Evolutionary conservation across 805 yeast genomes (phyloP), one percentile per base, ranked within the genome.

Genomic region (Martiniozyma abietophila): DNA sequence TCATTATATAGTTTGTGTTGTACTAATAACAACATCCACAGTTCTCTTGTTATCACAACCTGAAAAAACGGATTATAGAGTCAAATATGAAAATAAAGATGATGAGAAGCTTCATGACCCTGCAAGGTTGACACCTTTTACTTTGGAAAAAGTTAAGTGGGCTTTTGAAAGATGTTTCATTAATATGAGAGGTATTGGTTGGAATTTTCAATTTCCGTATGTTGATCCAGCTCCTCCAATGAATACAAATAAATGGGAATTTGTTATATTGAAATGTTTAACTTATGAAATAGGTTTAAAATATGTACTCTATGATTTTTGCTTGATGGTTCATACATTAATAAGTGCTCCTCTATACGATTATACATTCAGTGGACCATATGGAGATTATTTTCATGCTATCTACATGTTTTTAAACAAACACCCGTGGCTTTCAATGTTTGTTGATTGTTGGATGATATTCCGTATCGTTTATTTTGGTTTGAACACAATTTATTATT

Each of bases 151-250:
- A 18, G 19, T 36, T 10, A n/a, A 17, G 4, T 41, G 44, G 44
- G 18, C 38, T 5, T 27, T 32, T 9, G 16, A 32, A 2, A 22
- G 44, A 6, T 39, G 43, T 17, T 39, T 35, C 24, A 2, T 29
- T 1, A 41, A 41, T 24, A 22, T 39, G 29, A 19, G 44, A 9
- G 44, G 44, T 3, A 16, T 39, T 14, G 44, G 40, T 2, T 41
- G 44, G 44, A 35, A 29, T 24, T 41, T 35, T 21, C 41, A 41
- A 20, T 22, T 29, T 19, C 21, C 20, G 5, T 25, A 30, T n/a
- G 19, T 37, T 9, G 14, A 14, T 9, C 18, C 18, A 8, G 9
- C 10, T n/a, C 25, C 30, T 9, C 11, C 18, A 2, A 25, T 35
- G 9, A 9, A 21, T 8, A n/a, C 8, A 12, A 29, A 26, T 20